A percentile compares a stretch with the other conserved stretches of the same genome.
These are phyloP conservation scores for fission yeast (Schizosaccharomyces pombe) DNA, from an alignment of 805 yeast species.

Conservation along the genomic window ASM294v3 CU329670.1:1676001-1676500, in stretches of 20 bases:
- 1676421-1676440: slow-evolving; percentile 89
- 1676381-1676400: slow-evolving; percentile 90
- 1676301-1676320: slow-evolving; percentile 90
- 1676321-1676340: slow-evolving; percentile 98
- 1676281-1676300: slow-evolving; percentile 92
- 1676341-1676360: slow-evolving; percentile 97
- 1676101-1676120: slow-evolving; percentile 93
- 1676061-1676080: slow-evolving; percentile 63
- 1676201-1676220: slow-evolving; percentile 99
- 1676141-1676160: slow-evolving; percentile 74
- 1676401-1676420: slow-evolving; percentile 54
- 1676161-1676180: slow-evolving; percentile 69
- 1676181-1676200: slow-evolving; percentile 91
- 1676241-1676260: slow-evolving; percentile 79
- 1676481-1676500: slow-evolving; percentile 79
- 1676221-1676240: slow-evolving; percentile 96
- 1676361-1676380: slow-evolving; percentile 99
- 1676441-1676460: slow-evolving; percentile 89
- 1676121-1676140: slow-evolving; percentile 68
- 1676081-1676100: slow-evolving; percentile 87
- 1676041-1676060: slow-evolving; percentile 79
- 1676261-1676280: slow-evolving; percentile 96
- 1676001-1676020: slow-evolving; percentile 97
- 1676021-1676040: slow-evolving; percentile 99
- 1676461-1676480: slow-evolving; percentile 73